These are phyloP conservation scores for Claviceps capensis DNA, from an alignment of 2,329 filamentous ascomycete genomes.

Conservation along the genomic window DNA sequence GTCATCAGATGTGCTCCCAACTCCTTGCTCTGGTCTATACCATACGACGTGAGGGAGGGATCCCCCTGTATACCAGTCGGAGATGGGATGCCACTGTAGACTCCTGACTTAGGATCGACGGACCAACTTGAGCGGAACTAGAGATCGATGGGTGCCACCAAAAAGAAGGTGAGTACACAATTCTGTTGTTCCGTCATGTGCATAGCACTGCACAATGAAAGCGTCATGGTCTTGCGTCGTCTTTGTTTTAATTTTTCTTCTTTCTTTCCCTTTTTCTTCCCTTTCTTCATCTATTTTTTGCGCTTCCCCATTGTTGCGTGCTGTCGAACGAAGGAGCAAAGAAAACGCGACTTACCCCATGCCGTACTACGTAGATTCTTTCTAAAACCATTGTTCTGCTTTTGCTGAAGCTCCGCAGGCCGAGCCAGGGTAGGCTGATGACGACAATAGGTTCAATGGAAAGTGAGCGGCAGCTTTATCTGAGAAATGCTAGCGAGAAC, in stretches of 20 bases:
- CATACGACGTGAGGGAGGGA: conserved; percentile 74
- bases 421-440: no score
- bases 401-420: not conserved
- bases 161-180: not conserved
- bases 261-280: not conserved
- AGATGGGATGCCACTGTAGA: conserved; percentile 60
- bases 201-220: conserved; percentile 2
- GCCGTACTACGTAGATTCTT: conserved; percentile 60
- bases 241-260: not conserved
- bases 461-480: not conserved
- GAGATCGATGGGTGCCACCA: not conserved
- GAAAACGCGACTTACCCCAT: conserved; percentile 46
- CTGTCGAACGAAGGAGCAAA: not conserved
- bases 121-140: conserved; percentile 88
- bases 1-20: conserved; percentile 52
- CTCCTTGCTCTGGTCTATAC: conserved; percentile 70
- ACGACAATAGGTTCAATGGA: no score
- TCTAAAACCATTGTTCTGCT: conserved; percentile 44
- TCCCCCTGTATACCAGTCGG: conserved; percentile 84
- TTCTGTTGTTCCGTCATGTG: not conserved
- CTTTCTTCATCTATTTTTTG: not conserved
- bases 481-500: not conserved
- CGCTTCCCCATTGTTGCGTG: not conserved
- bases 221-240: not conserved
- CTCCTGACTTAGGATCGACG: conserved; percentile 67